phyloP scores from a whole-genome alignment of 768 basidiomycete genomes.

The Tulasnella sp. region DNA sequence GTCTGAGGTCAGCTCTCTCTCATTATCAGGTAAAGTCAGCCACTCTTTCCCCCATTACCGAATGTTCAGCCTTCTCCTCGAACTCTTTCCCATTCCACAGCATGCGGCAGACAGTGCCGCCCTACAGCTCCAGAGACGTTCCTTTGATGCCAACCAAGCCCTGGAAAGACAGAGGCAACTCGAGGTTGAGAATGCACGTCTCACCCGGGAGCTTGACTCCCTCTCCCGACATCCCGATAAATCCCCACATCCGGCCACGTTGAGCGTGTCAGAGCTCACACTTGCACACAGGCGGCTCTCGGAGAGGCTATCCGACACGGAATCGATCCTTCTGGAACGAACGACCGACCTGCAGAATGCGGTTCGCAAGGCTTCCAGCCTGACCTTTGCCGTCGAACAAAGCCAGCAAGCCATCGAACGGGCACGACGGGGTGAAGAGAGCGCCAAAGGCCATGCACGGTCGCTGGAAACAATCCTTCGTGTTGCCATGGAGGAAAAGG shows the following conservation, averaged over 20 bases:
- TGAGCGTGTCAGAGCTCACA: conserved; percentile 43
- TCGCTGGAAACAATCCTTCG: conserved; percentile 20
- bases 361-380: neutral
- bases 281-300: conserved; percentile 55
- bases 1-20: conserved; percentile 11
- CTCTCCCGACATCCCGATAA: conserved; percentile 44
- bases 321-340: conserved; percentile 39
- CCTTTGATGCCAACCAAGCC: conserved; percentile 40
- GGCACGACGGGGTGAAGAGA: conserved; percentile 42
- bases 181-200: conserved; percentile 45
- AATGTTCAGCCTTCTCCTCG: conserved; percentile 6
- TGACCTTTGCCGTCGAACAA: neutral
- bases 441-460: conserved; percentile 35
- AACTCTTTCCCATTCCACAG: conserved; percentile 27
- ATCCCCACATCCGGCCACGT: conserved; percentile 29
- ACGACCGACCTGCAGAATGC: conserved; percentile 37
- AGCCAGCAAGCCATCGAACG: conserved; percentile 22
- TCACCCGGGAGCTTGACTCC: conserved; percentile 42
- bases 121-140: conserved; percentile 51
- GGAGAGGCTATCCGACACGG: conserved; percentile 53
- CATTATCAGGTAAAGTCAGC: conserved; percentile 16
- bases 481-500: conserved; percentile 32
- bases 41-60: neutral
- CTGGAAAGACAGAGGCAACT: conserved; percentile 32
- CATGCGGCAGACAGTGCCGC: conserved; percentile 58